Evolutionary conservation across 768 basidiomycete genomes (phyloP).

Genomic region (Tylopilus vinaceipallidus): DNA sequence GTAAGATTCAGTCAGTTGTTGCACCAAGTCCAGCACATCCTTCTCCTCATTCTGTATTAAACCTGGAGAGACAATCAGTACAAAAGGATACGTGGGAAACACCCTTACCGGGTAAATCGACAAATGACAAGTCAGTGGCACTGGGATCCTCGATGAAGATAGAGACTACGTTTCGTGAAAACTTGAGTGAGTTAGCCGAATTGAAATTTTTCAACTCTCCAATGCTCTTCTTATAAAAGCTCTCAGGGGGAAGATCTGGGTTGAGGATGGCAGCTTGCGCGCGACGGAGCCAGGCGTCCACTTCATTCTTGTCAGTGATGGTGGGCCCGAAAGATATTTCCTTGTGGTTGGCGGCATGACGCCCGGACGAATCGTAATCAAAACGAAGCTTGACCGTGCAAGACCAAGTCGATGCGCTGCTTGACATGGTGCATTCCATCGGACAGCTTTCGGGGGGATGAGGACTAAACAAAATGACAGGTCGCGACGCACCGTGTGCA

Average conservation of each 20-base stretch:
- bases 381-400: conserved; percentile 45
- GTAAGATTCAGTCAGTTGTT: conserved; percentile 44
- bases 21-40: conserved; percentile 45
- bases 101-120: conserved; percentile 51
- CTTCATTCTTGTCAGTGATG: conserved; percentile 29
- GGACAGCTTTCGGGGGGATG: conserved; percentile 41
- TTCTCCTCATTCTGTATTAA: conserved; percentile 55
- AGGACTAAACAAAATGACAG: not conserved
- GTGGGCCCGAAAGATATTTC: conserved; percentile 29
- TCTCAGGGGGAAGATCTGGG: conserved; percentile 11
- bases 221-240: conserved; percentile 22
- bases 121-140: conserved; percentile 48
- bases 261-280: conserved; percentile 47
- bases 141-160: conserved; percentile 44
- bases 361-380: conserved; percentile 31
- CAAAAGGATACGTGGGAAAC: not conserved
- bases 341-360: conserved; percentile 1
- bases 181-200: conserved; percentile 29
- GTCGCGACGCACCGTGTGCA: conserved; percentile 46
- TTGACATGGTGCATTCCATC: conserved; percentile 51
- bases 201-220: conserved; percentile 28
- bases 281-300: conserved; percentile 44
- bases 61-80: conserved; percentile 35
- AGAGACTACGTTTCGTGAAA: conserved; percentile 52
- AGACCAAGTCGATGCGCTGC: conserved; percentile 37